phyloP scores from a whole-genome alignment of 1,284 basidiomycete genomes.

The Salmacisia buchloeana region DNA sequence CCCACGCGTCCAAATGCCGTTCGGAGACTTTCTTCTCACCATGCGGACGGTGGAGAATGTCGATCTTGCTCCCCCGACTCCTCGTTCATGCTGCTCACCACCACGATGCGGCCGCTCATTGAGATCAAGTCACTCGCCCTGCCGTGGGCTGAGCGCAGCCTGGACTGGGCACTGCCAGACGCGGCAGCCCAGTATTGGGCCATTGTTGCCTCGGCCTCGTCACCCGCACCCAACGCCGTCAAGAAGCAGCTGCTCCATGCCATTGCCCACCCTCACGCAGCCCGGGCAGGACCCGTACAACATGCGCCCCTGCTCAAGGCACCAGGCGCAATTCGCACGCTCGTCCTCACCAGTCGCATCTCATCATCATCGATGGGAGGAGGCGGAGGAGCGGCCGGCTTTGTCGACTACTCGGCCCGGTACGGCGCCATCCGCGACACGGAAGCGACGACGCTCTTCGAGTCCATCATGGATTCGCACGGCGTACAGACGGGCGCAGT shows the following conservation, averaged over 20 bases:
- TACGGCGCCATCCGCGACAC: slow-evolving; percentile 46
- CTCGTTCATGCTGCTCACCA: too few relatives aligned
- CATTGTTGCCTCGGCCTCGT: not conserved
- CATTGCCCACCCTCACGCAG: not conserved
- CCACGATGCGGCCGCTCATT: not conserved
- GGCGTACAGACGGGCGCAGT: slow-evolving; percentile 34
- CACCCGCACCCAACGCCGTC: not conserved
- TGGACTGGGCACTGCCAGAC: not conserved
- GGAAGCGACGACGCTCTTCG: slow-evolving; percentile 41
- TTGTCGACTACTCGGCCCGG: slow-evolving; percentile 39
- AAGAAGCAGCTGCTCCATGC: not conserved
- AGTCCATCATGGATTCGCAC: slow-evolving; percentile 36
- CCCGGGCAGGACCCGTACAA: not conserved
- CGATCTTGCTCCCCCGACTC: too few relatives aligned
- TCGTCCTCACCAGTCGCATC: not conserved
- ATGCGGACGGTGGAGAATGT: too few relatives aligned
- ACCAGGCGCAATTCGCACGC: not conserved
- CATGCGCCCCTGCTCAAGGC: not conserved
- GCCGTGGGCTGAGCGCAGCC: not conserved
- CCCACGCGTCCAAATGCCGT: too few relatives aligned
- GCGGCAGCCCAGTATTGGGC: not conserved
- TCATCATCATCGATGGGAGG: not conserved
- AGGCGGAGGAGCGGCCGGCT: slow-evolving; percentile 17
- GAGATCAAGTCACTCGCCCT: not conserved
- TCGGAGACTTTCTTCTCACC: too few relatives aligned